Base-by-base conservation (phyloP, 164 flowering plant species). In the Echeveria elegans region DNA sequence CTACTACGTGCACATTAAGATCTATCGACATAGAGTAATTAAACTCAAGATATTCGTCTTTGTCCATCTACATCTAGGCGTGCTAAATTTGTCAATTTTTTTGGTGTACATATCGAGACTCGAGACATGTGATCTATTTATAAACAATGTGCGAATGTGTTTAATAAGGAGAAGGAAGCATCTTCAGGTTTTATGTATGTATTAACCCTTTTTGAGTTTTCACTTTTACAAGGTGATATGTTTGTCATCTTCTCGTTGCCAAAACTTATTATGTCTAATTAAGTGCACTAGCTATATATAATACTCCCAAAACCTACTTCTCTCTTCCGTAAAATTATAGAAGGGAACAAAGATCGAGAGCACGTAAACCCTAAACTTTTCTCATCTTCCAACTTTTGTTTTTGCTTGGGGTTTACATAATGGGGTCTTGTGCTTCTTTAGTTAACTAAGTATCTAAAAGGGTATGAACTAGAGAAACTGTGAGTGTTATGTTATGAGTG, bases 341-440 rank as follows among this genome's bases (percentile, higher is more conserved):
- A 12, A 43, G 47, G 47, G 18, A 4, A 43, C 47, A 43, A 43
- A 43, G 16, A 43, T 43, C 47, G 47, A 43, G 47, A 43, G 23
- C 56, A 48, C 56, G 24, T n/a, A 48, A 48, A 48, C 26, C 56
- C 56, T 48, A 48, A 48, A 48, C 56, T 52, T 52, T 52, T 52
- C 58, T 52, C 58, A 52, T 52, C 58, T 52, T 52, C 58, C 58
- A 52, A 52, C 58, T 52, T 52, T 52, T 52, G 58, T 52, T 52
- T 23, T 52, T 2, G 58, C 58, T 52, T 52, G 58, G 58, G 58
- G 28, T 52, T 52, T 21, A 23, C 58, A 23, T 52, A 21, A 52
- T 52, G 9, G 58, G 58, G 58, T 52, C 58, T 52, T 52, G 58
- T 24, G 15, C 58, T 23, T 47, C 23, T 8, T 47, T 6, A n/a